Evolutionary conservation across 2,329 filamentous ascomycete species (phyloP), one percentile per base, ranked within the genome.

Genomic region (Aspergillus tamarii): DNA sequence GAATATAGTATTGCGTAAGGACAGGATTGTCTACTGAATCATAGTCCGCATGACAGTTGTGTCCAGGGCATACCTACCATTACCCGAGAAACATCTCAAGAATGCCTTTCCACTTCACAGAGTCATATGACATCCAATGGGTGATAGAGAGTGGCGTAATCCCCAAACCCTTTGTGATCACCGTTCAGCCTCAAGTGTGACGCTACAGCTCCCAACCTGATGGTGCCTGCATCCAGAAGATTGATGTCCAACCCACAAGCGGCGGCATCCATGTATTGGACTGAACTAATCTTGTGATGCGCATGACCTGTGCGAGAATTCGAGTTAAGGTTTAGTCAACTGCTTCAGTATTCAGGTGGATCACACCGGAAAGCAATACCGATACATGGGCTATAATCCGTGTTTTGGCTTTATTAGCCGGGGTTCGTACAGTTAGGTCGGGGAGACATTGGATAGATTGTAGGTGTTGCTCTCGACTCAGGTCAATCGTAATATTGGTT

Each of bases 61-160:
- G 6, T 28, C 46, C 46, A 8, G 19, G 7, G 26, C 23, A 50
- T 16, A 19, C 11, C 26, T 30, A 19, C 46, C 26, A 19, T 8
- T 5, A 1, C 14, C 23, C 0, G 11, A 14, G 23, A 8, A 14
- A 28, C 0, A 0, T 6, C 34, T 7, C 5, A 36, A 36, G 5
- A 19, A 19, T 4, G 12, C 12, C 8, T 28, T 8, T 26, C 2
- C 7, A 28, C 50, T n/a, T 16, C 16, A n/a, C n/a, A 28, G 12
- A 10, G 30, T 34, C 4, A 34, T 28, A 34, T 19, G 30, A 53
- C 28, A 53, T 53, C 2, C 8, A 53, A 21, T 4, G 30, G 10
- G 34, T 11, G 5, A 9, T 21, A 36, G 14, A 54, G n/a, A 23
- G 11, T 12, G 16, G 1, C 10, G 26, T 8, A 19, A 10, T 46